Percentiles rank a stretch among this genome's conserved stretches.
phyloP scores from a whole-genome alignment of 148 eudicot species.

The Persicaria tinctoria region DNA sequence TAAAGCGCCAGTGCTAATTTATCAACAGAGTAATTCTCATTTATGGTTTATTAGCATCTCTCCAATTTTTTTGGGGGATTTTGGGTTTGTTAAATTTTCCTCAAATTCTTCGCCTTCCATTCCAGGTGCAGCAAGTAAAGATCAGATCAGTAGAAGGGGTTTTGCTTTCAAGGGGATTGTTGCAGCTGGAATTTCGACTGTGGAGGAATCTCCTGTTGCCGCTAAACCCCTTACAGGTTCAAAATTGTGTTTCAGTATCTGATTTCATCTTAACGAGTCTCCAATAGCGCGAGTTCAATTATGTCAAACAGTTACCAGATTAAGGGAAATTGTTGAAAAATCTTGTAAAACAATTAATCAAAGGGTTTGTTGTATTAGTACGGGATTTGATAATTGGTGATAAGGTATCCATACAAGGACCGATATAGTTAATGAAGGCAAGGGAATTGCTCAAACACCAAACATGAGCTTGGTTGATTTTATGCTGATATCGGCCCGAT shows the following conservation, averaged over 20 bases:
- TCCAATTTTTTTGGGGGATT: no score
- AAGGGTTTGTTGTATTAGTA: no score
- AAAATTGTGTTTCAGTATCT: background rate
- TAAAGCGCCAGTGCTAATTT: background rate
- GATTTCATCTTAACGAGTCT: background rate
- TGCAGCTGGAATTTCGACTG: conserved; percentile 64
- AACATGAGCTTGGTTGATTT: no score
- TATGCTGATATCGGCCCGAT: no score
- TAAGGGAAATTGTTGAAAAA: background rate
- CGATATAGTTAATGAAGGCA: no score
- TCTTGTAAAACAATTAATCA: background rate
- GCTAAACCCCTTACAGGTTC: conserved; percentile 58
- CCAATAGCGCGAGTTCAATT: background rate
- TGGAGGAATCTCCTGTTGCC: conserved; percentile 45
- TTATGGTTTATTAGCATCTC: no score
- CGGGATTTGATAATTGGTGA: no score
- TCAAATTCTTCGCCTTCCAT: no score
- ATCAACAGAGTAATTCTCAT: conserved; percentile 4
- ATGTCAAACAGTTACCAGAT: no score
- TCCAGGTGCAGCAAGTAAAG: conserved; percentile 16
- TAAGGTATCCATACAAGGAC: no score
- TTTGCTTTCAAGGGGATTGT: conserved; percentile 62
- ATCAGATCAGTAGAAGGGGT: conserved; percentile 62
- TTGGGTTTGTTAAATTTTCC: no score
- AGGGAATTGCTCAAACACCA: no score